Conservation (phyloP, 495 filamentous ascomycete species). For the Penicillium roqueforti region DNA sequence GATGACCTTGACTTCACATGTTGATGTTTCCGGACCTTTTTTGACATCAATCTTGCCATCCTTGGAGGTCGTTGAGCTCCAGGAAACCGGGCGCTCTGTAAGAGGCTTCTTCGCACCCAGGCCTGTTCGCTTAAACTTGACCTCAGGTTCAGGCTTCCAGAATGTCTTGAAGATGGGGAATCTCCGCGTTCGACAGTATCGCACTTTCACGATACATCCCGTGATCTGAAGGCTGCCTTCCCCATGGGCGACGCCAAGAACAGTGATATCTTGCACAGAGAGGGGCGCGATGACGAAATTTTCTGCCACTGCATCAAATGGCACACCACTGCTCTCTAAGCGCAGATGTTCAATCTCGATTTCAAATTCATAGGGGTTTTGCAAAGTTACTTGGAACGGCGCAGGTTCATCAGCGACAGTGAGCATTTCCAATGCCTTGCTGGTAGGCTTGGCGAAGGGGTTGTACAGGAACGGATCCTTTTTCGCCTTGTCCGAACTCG, state of each 20-base stretch:
- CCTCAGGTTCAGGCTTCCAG: constrained; percentile 67
- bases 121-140: constrained; percentile 72
- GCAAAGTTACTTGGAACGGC: constrained; percentile 73
- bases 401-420: constrained; percentile 74
- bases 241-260: constrained; percentile 62
- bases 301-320: constrained; percentile 62
- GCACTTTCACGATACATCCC: constrained; percentile 75
- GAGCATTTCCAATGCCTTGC: constrained; percentile 56
- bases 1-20: constrained; percentile 63
- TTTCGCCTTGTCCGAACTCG: constrained; percentile 44
- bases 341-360: constrained; percentile 77
- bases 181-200: constrained; percentile 70
- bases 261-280: constrained; percentile 69
- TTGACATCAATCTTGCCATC: constrained; percentile 37
- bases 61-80: constrained; percentile 47
- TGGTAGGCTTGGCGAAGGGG: constrained; percentile 69
- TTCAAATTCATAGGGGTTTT: constrained; percentile 93
- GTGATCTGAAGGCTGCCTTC: constrained; percentile 67
- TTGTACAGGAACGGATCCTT: constrained; percentile 92
- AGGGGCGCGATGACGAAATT: constrained; percentile 71
- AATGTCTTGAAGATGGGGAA: constrained; percentile 78
- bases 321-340: constrained; percentile 66
- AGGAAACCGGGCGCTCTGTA: constrained; percentile 51
- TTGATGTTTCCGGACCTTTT: constrained; percentile 33
- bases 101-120: constrained; percentile 55